Evolutionary conservation across 306 rosid genomes (phyloP), one percentile per base, ranked within the genome.

Genomic region (Fagus crenata): DNA sequence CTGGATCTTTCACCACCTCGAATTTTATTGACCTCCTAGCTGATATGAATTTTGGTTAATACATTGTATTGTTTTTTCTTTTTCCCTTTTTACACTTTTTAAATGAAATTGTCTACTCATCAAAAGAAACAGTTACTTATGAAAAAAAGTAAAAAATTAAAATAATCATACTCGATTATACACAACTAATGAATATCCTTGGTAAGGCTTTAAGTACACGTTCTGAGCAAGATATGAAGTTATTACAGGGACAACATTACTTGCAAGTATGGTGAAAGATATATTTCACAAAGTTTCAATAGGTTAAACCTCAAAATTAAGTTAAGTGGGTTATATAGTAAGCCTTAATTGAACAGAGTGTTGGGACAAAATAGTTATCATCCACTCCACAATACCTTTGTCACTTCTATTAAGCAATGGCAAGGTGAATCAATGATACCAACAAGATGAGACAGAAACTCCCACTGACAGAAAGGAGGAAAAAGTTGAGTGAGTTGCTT

Each of bases 401-500:
- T 61, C 40, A 32, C 32, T 12, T 33, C 6, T 17, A 63, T 63
- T 36, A 63, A 35, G 43, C 42, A 63, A 63, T 36, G 22, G 35
- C 7, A 5, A 1, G 11, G 6, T 3, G 17, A 63, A 2, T 63
- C 31, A 39, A 37, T 51, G 49, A 7, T 31, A 15, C 63, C 75
- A 35, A 32, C 22, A 71, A 51, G 54, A 70, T 49, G 53, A 70
- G 54, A 28, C 8, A 67, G 31, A 74, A 70, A 74, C 59, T 28
- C 6, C 68, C 56, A 40, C 67, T 32, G 1, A 55, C 49, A 71
- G 63, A 77, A 41, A 54, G 18, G 53, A 77, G 77, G 46, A 17
- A 42, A 78, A 31, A 73, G 56, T 13, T 71, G 53, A 56, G 22
- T 32, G 49, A 69, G 72, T 75, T 14, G 53, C 88, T 80, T 78